Base-by-base conservation (phyloP, 2,329 filamentous ascomycete genomes). In the Calonectria pteridis region DNA sequence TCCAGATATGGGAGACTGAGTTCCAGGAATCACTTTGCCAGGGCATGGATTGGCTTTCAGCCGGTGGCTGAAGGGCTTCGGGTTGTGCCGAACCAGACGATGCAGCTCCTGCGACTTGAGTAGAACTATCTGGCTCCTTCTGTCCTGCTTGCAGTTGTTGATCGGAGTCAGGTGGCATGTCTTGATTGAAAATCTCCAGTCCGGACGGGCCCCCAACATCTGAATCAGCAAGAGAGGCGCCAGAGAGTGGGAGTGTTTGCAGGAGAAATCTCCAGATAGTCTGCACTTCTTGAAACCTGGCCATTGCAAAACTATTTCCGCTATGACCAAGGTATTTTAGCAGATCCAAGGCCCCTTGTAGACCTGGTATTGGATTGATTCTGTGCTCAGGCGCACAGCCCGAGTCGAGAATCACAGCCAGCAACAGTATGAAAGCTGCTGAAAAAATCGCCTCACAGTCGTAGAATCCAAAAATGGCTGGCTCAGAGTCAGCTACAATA, bases 371-470 rank as follows among this genome's bases (percentile, higher is more conserved):
- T 6, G 49, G 49, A 28, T 51, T 51, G 11, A 28, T 51, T 28
- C 26, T 51, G 16, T 51, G 26, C 11, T 51, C 49, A 16, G 23
- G 13, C 7, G 23, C 23, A 16, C 49, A 51, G 23, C 23, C 23
- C 10, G 26, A 51, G 16, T 51, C 49, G 3, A 51, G 23, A 16
- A 51, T 51, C 6, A 51, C 23, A 16, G 49, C 23, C 23, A 75
- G 65, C 1, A 75, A 58, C 71, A 75, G 55, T 20, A 74, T 69
- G 23, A 74, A 73, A 5, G 72, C 71, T 6, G 73, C 67, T 4
- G 73, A 75, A 29, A 73, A 75, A 5, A 63, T 69, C 2, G 73
- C 71, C 20, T 75, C 73, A 23, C 64, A 71, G 31, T 75, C 73
- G 4, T 71, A 68, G 20, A 73, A 73, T 3, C 67, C 71, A 46